Evolutionary conservation across 1,284 basidiomycete species (phyloP).

Genomic region (Fomitopsis pinicola): DNA sequence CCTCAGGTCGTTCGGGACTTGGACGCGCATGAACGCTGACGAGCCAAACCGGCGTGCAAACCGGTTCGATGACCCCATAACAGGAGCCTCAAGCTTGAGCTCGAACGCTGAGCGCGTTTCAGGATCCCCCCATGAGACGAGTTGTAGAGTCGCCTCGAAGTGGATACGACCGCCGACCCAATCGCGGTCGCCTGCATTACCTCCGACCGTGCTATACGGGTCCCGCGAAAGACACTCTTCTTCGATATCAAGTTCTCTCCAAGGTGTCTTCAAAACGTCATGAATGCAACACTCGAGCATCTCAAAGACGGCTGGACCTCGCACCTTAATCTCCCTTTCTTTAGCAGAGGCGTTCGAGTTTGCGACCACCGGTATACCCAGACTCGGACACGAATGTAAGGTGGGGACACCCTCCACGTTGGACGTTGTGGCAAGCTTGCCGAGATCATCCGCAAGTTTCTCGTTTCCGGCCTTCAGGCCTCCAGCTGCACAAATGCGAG

Average conservation of each 20-base stretch:
- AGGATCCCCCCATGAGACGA: not conserved
- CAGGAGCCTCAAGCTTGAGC: constrained; percentile 29
- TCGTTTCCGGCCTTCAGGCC: not conserved
- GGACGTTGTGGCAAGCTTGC: not conserved
- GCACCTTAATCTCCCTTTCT: constrained; percentile 10
- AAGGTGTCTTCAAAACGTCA: constrained; percentile 29
- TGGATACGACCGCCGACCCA: constrained; percentile 37
- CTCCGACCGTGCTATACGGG: constrained; percentile 25
- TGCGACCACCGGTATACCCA: not conserved
- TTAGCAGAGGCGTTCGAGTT: not conserved
- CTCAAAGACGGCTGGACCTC: not conserved
- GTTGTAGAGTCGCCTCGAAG: constrained; percentile 24
- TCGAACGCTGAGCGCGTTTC: constrained; percentile 4
- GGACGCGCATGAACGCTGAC: constrained; percentile 31
- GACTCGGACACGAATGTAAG: not conserved
- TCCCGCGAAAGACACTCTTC: constrained; percentile 18
- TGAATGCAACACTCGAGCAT: not conserved
- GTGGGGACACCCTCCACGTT: not conserved
- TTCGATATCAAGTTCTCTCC: constrained; percentile 36
- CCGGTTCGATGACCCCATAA: constrained; percentile 32
- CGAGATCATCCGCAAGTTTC: not conserved
- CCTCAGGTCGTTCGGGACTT: constrained; percentile 22
- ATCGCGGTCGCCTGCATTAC: constrained; percentile 11
- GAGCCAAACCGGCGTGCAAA: constrained; percentile 39
- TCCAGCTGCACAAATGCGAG: not conserved